Base-by-base conservation (phyloP, 371 early-diverging fungal genomes). In the Mucor saturninus region DNA sequence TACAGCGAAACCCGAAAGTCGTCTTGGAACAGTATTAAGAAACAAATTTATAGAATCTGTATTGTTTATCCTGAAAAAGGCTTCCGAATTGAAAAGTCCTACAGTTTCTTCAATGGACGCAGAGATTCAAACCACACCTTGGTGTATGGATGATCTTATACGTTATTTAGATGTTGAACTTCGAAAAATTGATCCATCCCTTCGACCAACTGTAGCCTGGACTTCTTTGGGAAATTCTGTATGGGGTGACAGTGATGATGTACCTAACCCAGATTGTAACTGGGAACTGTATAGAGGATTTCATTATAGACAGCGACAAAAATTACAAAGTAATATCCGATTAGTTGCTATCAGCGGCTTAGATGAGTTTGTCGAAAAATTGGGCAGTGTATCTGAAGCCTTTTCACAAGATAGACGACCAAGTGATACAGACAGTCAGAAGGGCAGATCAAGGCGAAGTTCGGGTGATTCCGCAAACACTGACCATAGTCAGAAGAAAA, bases 261-360 rank as follows among this genome's bases (percentile, higher is more conserved):
- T 28, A 1, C 13, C 21, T 10, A 45, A 38, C 4, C 4, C 62
- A 3, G 50, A 61, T 37, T 56, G 53, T n/a, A 67, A 66, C n/a
- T 78, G 77, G 76, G 71, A 74, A 28, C 28, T 73, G 0, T 81
- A 81, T 46, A 64, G 65, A 48, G 74, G 74, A 0, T 61, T 65
- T 10, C 60, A 61, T 7, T 63, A 67, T 11, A 59, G 67, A 31
- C 69, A 69, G 52, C 62, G 65, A 4, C 70, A 74, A 55, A 65
- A 64, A 13, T 29, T 75, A 32, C 72, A 72, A 38, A 71, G 64
- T 30, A 77, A 76, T 55, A 73, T 76, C n/a, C 83, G 75, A 5
- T 77, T 84, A 29, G 75, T 87, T 15, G 68, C 86, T 15, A 79
- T 87, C 35, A 82, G 87, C 50, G 87, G 89, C 5, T 58, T 87